A percentile compares a stretch with the other conserved stretches of the same genome.
Conservation (phyloP, 208 protist genomes). For the Acanthamoeba divionensis region DNA sequence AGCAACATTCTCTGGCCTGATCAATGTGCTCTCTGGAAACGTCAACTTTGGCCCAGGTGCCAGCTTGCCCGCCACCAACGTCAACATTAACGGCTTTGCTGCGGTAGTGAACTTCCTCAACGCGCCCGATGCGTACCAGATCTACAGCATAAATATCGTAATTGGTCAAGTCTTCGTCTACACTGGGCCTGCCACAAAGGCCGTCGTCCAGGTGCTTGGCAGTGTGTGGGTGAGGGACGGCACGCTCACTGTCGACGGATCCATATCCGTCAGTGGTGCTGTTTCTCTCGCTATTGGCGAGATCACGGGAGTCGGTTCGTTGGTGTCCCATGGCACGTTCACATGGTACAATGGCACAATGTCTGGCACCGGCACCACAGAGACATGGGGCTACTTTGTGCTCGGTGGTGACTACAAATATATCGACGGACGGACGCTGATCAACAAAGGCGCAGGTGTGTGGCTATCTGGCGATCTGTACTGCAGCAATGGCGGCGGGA, state of each 20-base stretch:
- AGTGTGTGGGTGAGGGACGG: constrained; percentile 5
- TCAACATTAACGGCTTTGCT: not conserved
- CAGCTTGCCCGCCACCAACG: not conserved
- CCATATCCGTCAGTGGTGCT: not conserved
- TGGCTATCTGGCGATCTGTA: constrained; percentile 6
- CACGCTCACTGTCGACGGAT: constrained; percentile 18
- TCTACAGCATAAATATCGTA: too few relatives aligned
- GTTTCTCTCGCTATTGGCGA: constrained; percentile 35
- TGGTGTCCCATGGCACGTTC: constrained; percentile 32
- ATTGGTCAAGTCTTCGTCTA: too few relatives aligned
- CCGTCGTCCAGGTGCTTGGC: not conserved
- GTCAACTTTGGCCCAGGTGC: not conserved
- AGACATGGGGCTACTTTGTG: constrained; percentile 4
- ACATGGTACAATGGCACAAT: constrained; percentile 28
- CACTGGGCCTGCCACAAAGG: too few relatives aligned
- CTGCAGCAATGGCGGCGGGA: constrained; percentile 7
- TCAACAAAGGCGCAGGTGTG: not conserved
- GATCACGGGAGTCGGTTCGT: not conserved
- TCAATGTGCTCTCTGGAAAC: not conserved
- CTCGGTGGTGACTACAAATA: constrained; percentile 18
- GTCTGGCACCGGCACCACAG: constrained; percentile 28
- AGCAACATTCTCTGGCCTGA: not conserved
- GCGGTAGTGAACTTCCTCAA: not conserved
- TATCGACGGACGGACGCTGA: not conserved
- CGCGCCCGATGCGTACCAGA: too few relatives aligned